Evolutionary conservation across 2,329 filamentous ascomycete genomes (phyloP), one percentile per base, ranked within the genome.

Genomic region (Fusarium marasasianum): DNA sequence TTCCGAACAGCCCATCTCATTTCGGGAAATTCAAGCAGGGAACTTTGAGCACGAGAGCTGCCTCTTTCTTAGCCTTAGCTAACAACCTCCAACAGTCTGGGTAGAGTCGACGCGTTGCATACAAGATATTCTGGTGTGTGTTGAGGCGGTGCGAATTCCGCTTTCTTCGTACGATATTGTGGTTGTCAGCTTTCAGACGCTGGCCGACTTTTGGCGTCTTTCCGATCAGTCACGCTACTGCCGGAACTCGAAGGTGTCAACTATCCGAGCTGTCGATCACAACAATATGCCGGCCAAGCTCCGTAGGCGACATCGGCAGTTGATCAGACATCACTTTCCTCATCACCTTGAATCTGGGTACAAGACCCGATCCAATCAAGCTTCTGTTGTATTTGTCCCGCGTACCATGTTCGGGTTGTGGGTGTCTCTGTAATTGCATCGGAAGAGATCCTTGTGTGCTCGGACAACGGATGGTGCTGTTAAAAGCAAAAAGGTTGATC

Each of bases 251-350:
- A 74, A 56, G 33, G 69, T 24, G 44, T 61, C 29, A 61, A 64
- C 33, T 40, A 35, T 67, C 56, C 38, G 41, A 44, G 33, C 35
- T 45, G 66, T 57, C 55, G 71, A 74, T 71, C 58, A 58, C n/a
- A 67, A 54, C 50, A 59, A 58, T 45, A 45, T 74, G 55, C 71
- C 71, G 61, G 38, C 33, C 24, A 55, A 51, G 61, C 50, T 48
- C 66, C 47, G 43, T 37, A 61, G n/a, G 31, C 33, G 33, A 55
- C 55, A 45, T 38, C 66, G 71, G 71, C 43, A 74, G 53, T 74
- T 71, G 48, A 35, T 48, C 38, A 73, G 44, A 45, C 35, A 45
- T 40, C 33, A 40, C 51, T 22, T 40, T 54, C 24, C 24, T 40
- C 33, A 54, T 40, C 35, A 40, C 14, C 35, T 54, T 26, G 12